Base-by-base conservation (phyloP, 495 filamentous ascomycete species). In the Clohesyomyces aquaticus region DNA sequence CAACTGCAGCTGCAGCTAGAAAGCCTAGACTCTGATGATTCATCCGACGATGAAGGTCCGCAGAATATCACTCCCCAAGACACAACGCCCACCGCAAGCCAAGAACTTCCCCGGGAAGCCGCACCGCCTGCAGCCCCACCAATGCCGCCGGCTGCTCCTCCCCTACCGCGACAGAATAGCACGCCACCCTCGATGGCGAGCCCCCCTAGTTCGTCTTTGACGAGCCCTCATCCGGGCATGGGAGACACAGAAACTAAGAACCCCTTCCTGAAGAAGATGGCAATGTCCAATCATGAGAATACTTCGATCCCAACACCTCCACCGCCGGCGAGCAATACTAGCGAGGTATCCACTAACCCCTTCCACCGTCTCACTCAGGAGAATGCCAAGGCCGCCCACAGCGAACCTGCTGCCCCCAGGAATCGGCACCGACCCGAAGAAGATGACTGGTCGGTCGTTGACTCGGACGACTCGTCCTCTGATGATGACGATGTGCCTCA, bases 1-100 rank as follows among this genome's bases (percentile, higher is more conserved):
- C 90, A 96, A 72, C 81, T 97, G 29, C 90, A 93, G 72, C 82
- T 86, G 63, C 90, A 98, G 74, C 82, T 98, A 27, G 90, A 95
- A 73, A 86, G 85, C 25, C 82, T 96, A 52, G 88, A 90, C 1
- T 82, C 88, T 0, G 82, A 89, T 9, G 88, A 88, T 0, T 93
- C 83, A 21, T 93, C 89, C 0, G 92, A 96, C 72, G 91, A 96
- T 19, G 91, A 96, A 61, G 93, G 88, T 3, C 89, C 88, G 11
- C 83, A 89, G 59, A 83, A 89, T 63, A 87, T 89, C 59, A 93
- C 91, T 1, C 91, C 89, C 14, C 88, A 91, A 74, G 87, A 89
- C 43, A 91, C 87, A 32, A 95, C 91, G 9, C 90, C 92, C 4
- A 90, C 89, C 2, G 81, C 80, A 49, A 86, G 83, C 69, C 83